Evolutionary conservation across 2,329 filamentous ascomycete genomes (phyloP), one percentile per base, ranked within the genome.

Genomic region (Chalaropsis thielavioides): DNA sequence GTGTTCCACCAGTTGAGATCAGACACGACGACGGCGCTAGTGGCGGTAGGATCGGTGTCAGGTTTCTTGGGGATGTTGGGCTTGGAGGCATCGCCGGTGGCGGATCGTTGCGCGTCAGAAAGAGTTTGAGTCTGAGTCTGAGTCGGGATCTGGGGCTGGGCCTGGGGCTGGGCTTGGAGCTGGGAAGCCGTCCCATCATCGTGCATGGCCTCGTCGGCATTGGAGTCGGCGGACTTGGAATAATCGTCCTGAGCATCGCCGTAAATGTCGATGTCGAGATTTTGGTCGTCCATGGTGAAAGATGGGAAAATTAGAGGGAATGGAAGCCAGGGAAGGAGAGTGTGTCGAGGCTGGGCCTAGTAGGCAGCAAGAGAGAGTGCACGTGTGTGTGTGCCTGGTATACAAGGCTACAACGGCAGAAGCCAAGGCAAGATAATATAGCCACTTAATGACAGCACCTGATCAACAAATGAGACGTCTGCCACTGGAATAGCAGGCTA

Each of bases 1-100:
- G 89, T 95, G 38, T 86, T 92, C 92, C 92, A 97, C 94, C 94
- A 99, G 74, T 89, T 88, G 10, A 99, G 79, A 61, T 97, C 94
- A 2, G 90, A 92, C 64, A 97, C 83, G 74, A 95, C 84, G 38
- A 97, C 76, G 0, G 92, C 91, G 27, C 85, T 79, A 0, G 83
- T 86, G 1, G 83, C 83, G 65, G 80, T 65, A 27, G 70, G 68
- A n/a, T 74, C 72, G 19, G 75, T 74, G 59, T 78, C 76, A 46
- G 75, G 75, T 64, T 76, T 75, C 60, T 61, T 64, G n/a, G 65
- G 61, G 75, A 63, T 76, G 76, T 64, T 77, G 74, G 66, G 76
- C 71, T 64, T 77, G 72, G 38, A 75, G 73, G 35, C 74, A 69
- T 44, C 54, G 59, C 74, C 72, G 49, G 76, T 74, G 15, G 27